Percentiles rank a stretch among this genome's conserved stretches.
Conservation (phyloP, 345 rosid genomes). For the Excoecaria cochinchinensis region DNA sequence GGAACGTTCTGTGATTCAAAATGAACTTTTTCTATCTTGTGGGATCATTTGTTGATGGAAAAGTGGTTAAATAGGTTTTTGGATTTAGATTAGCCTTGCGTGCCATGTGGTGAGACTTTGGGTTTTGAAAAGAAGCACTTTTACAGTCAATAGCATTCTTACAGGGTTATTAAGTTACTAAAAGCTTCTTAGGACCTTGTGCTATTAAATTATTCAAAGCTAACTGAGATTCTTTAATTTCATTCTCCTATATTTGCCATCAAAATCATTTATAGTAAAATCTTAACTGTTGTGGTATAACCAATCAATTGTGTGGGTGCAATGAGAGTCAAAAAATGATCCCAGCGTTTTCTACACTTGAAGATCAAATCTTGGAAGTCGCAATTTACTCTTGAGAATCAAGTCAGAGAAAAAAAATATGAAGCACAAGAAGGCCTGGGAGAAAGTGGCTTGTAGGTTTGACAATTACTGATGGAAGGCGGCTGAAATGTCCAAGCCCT, state of each 20-base stretch:
- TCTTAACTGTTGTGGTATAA: background rate
- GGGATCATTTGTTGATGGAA: background rate
- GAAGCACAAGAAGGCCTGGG: background rate
- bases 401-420: background rate
- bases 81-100: background rate
- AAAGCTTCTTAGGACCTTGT: background rate
- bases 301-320: background rate
- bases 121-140: background rate
- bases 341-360: background rate
- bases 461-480: background rate
- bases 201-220: background rate
- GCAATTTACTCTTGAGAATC: background rate
- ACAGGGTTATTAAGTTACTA: background rate
- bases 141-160: background rate
- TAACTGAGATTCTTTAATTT: background rate
- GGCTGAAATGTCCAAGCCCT: background rate
- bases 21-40: background rate
- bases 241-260: background rate
- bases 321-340: background rate
- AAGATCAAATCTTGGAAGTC: background rate
- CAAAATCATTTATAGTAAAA: background rate
- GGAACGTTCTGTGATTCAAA: background rate
- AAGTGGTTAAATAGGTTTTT: background rate
- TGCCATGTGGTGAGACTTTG: background rate
- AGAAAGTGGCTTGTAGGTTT: background rate